Base-by-base conservation (phyloP, 768 basidiomycete species). In the Neoboletus subvelutipes region DNA sequence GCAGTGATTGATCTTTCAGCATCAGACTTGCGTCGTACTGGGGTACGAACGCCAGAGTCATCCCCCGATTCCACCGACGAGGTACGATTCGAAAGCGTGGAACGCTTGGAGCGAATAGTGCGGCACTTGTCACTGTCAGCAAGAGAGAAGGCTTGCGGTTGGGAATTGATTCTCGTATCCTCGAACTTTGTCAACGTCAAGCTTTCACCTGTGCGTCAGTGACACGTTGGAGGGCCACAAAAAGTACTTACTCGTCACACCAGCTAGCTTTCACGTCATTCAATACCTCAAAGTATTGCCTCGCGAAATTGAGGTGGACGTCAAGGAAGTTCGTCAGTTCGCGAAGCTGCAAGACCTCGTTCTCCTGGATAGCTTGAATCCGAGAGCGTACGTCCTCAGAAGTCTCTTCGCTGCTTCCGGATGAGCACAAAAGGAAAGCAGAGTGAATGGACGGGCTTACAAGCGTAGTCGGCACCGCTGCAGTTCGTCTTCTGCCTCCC, bases 401-500 rank as follows among this genome's bases (percentile, higher is more conserved):
- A 0, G 88, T 87, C 72, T 97, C 93, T 55, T 96, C 92, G 63
- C 94, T 94, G 62, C 10, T 50, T 46, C 54, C 4, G 61, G 17
- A 13, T 64, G 24, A 61, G 55, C 54, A 54, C 52, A 31, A 61
- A 39, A 46, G 47, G 15, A 24, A 29, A 52, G 37, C 13, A 48
- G 33, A 18, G 18, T 22, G 28, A 50, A 49, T 2, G 5, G n/a
- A 50, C 45, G 3, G 57, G 70, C 85, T 64, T 67, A 94, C 92
- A 90, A 94, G 66, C 92, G 84, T 45, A 84, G 73, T 58, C 83
- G 83, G 13, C 88, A 84, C 33, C 78, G 78, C 43, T 87, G 82
- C 58, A 90, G 74, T 64, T 96, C 94, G 28, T 92, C 89, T 60
- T 95, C 90, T 1, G 90, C 87, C 48, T 91, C 92, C 15, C 78